Evolutionary conservation across 2,329 filamentous ascomycete genomes (phyloP), one percentile per base, ranked within the genome.

Genomic region (Xylariaceae sp.): DNA sequence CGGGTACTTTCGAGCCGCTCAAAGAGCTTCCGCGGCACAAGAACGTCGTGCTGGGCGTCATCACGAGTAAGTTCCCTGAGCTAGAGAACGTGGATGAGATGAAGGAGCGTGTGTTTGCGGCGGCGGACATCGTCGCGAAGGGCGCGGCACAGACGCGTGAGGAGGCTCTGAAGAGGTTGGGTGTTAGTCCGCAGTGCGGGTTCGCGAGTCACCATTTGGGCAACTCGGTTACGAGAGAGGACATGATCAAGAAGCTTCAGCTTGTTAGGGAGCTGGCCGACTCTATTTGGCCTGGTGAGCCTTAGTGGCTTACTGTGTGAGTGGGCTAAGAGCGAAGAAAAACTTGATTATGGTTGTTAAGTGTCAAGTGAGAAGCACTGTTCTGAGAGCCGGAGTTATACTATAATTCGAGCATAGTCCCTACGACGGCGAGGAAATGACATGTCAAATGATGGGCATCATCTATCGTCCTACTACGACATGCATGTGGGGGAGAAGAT

Each of bases 151-250:
- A 86, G 67, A 78, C 72, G 5, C 72, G 75, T 37, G 77, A 87
- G 63, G 77, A 88, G 62, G 85, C 85, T 0, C 68, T 91, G 10
- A 75, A 83, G 65, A 76, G 83, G 54, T 69, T 90, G 35, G 74
- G 77, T 35, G 77, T 88, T n/a, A 85, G 80, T 60, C 84, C 85
- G 0, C 85, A 88, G 67, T 87, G 83, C 61, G 83, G 83, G 2
- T 86, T 86, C 64, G 86, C 85, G 21, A 87, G 82, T 40, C 86
- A 91, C 62, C 80, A 84, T 52, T 80, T 80, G 56, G 86, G 86
- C 0, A 88, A 91, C 61, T 74, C 80, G 20, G 72, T 91, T 47
- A 79, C 75, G 21, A 74, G 78, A 52, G 77, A 86, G 34, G 85
- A 86, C 53, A 86, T 89, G 83, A 77, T 80, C 64, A 80, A 77